phyloP scores from a whole-genome alignment of 2,329 filamentous ascomycete genomes.

The Ceratocystis diversiconidia region DNA sequence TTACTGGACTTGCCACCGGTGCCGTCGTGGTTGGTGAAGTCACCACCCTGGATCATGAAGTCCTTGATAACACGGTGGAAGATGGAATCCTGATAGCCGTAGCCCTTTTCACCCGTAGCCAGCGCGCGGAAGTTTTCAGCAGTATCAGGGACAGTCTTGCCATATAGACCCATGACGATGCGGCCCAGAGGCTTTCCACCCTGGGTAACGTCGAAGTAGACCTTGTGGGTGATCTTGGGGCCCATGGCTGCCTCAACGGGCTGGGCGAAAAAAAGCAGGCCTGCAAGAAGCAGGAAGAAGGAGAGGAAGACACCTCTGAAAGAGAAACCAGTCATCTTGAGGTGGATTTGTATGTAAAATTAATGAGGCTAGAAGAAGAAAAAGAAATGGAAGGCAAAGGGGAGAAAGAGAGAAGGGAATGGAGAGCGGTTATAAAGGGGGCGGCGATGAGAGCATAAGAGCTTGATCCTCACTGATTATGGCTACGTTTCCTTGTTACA shows the following conservation, averaged over 20 bases:
- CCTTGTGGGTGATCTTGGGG: conserved; percentile 91
- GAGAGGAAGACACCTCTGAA: conserved; percentile 57
- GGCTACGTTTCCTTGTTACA: conserved; percentile 16
- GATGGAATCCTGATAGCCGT: conserved; percentile 63
- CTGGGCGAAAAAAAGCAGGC: conserved; percentile 62
- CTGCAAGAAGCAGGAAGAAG: conserved; percentile 60
- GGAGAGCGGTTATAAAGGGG: conserved; percentile 18
- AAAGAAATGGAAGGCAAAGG: not conserved
- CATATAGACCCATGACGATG: conserved; percentile 71
- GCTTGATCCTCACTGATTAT: conserved; percentile 11
- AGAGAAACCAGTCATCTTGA: conserved; percentile 33
- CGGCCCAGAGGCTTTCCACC: conserved; percentile 61
- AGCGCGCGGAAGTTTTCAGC: conserved; percentile 63
- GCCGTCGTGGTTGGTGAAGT: conserved; percentile 71
- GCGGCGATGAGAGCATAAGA: not conserved
- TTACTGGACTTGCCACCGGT: conserved; percentile 74
- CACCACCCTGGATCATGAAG: conserved; percentile 86
- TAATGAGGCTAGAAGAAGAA: conserved; percentile 1
- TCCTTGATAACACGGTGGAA: conserved; percentile 87
- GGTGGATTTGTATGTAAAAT: conserved; percentile 39
- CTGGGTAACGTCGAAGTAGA: conserved; percentile 73
- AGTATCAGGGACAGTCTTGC: conserved; percentile 72
- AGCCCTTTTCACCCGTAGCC: conserved; percentile 74
- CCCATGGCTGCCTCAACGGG: conserved; percentile 64
- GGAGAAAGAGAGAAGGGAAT: conserved; percentile 6